These are phyloP conservation scores for Dendrostoma leiphaemia DNA, from an alignment of 2,329 filamentous ascomycete species.

Conservation along the genomic window DNA sequence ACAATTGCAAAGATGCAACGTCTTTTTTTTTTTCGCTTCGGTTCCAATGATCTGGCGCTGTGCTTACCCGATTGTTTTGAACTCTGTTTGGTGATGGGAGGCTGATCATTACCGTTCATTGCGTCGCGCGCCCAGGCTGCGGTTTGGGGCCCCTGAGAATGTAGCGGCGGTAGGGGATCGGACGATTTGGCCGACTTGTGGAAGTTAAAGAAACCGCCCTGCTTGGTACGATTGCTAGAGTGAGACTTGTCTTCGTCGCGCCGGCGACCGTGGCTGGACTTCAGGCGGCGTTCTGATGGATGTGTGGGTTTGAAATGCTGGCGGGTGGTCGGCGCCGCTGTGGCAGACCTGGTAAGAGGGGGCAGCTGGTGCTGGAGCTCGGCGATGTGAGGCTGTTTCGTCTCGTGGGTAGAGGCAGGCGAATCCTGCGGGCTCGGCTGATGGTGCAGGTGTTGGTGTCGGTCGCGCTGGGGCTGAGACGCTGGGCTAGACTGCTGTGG, in stretches of 20 bases:
- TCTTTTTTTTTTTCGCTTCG: background rate
- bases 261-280: conserved; percentile 29
- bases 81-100: conserved; percentile 26
- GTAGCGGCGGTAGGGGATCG: conserved; percentile 28
- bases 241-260: conserved; percentile 39
- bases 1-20: background rate
- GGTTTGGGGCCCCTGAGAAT: conserved; percentile 21
- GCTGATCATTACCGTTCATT: conserved; percentile 26
- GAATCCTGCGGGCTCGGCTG: conserved; percentile 5
- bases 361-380: conserved; percentile 30
- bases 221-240: conserved; percentile 44
- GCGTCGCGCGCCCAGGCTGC: conserved; percentile 10
- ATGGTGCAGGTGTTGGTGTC: background rate
- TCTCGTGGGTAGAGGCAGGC: conserved; percentile 1
- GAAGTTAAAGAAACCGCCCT: conserved; percentile 51
- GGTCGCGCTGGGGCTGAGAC: background rate
- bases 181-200: conserved; percentile 43
- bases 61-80: conserved; percentile 31
- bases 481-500: conserved; percentile 15
- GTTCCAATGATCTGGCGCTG: background rate
- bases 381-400: conserved; percentile 28
- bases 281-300: conserved; percentile 20
- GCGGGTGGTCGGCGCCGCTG: conserved; percentile 11
- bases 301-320: conserved; percentile 20
- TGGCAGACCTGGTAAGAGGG: conserved; percentile 27